A percentile compares a stretch with the other conserved stretches of the same genome.
Evolutionary conservation across 768 basidiomycete species (phyloP).

Genomic region (Trametes cubensis): DNA sequence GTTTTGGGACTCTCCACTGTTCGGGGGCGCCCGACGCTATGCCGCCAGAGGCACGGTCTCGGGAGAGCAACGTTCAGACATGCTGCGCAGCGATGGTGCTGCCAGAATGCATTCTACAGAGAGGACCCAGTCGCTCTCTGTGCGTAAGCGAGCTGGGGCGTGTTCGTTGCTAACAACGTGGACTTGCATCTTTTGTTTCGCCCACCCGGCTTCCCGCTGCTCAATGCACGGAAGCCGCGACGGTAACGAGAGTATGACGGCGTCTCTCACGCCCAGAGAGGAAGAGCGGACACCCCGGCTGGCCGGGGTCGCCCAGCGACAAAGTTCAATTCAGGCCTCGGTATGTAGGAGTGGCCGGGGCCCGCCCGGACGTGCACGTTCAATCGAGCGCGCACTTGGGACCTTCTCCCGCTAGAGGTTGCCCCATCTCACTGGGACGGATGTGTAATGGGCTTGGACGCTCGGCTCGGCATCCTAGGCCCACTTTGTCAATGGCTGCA

Average conservation of each 20-base stretch:
- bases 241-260: neutral
- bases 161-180: constrained; percentile 3
- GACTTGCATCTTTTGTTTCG: neutral
- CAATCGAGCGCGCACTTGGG: neutral
- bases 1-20: no score
- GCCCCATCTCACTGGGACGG: neutral
- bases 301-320: neutral
- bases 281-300: neutral
- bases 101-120: neutral
- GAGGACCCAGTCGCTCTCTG: neutral
- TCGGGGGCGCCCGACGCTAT: no score
- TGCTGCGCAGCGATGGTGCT: constrained; percentile 4
- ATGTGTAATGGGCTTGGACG: neutral
- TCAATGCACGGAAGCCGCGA: neutral
- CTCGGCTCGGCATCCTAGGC: constrained; percentile 9
- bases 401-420: constrained; percentile 14
- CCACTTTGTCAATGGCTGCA: neutral
- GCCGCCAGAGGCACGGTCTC: no score
- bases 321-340: constrained; percentile 10
- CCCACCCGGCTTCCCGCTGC: neutral
- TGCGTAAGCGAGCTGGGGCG: neutral
- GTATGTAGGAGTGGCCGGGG: no score
- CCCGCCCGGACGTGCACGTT: neutral
- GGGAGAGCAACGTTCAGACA: no score
- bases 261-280: neutral